Percentiles rank a stretch among this genome's conserved stretches.
These are phyloP conservation scores for Arthrobotrys megalospora DNA, from an alignment of 2,329 filamentous ascomycete species.

Conservation along the genomic window DNA sequence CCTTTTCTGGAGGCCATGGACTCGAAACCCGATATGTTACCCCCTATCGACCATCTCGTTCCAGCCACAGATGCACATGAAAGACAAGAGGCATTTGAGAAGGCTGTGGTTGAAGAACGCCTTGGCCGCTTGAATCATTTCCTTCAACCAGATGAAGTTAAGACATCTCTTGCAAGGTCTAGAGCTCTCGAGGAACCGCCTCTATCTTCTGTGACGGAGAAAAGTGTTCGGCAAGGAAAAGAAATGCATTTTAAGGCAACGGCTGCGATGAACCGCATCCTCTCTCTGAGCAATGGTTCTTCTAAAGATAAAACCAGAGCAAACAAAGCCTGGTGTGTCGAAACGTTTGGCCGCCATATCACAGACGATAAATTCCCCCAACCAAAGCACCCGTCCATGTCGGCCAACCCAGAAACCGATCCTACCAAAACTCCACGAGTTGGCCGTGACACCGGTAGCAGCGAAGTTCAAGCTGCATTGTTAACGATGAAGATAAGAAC, in stretches of 20 bases:
- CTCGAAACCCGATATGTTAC: constrained; percentile 69
- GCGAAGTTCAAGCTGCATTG: constrained; percentile 97
- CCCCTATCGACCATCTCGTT: constrained; percentile 64
- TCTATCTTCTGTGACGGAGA: constrained; percentile 65
- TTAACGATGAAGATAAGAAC: constrained; percentile 93
- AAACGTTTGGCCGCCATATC: constrained; percentile 89
- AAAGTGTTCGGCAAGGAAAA: constrained; percentile 67
- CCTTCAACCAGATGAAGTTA: constrained; percentile 73
- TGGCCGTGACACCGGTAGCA: constrained; percentile 94
- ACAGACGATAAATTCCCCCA: constrained; percentile 80
- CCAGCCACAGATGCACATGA: constrained; percentile 59
- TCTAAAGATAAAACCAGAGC: constrained; percentile 83
- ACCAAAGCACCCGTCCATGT: constrained; percentile 68
- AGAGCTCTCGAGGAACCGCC: constrained; percentile 45
- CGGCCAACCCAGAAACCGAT: constrained; percentile 66
- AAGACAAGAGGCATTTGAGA: constrained; percentile 48
- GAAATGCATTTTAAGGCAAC: constrained; percentile 77
- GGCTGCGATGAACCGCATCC: constrained; percentile 84
- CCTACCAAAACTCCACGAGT: constrained; percentile 75
- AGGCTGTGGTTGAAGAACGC: constrained; percentile 66
- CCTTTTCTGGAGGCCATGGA: constrained; percentile 88
- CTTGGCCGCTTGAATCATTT: constrained; percentile 81
- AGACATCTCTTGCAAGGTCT: constrained; percentile 64
- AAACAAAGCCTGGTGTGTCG: constrained; percentile 87
- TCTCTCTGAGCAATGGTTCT: constrained; percentile 81